Base-by-base conservation (phyloP, 768 basidiomycete genomes). In the Dentipellis sp. region DNA sequence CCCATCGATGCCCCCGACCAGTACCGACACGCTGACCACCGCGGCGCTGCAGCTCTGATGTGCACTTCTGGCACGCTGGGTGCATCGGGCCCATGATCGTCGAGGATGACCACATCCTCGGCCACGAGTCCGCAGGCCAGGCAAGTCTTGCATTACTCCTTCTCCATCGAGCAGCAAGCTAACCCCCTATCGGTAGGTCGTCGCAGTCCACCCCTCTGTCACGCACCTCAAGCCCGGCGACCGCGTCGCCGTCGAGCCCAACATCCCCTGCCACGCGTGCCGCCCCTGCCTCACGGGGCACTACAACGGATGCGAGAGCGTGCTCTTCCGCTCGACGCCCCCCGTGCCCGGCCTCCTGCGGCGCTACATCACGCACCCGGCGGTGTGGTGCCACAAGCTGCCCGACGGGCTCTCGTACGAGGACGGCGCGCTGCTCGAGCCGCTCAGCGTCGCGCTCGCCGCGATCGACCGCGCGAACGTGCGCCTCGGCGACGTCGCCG, bases 41-140 rank as follows among this genome's bases (percentile, higher is more conserved):
- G 10, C 34, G n/a, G 10, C 40, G 54, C 21, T 35, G 56, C 55
- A 85, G 84, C 74, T 84, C 82, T 49, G 84, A 86, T 57, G 81
- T 86, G 60, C 84, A 86, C 64, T 85, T 86, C 66, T 86, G 84
- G 84, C 75, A 83, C 59, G 82, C 85, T 66, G 84, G 84, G 6
- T 71, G 81, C 40, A 76, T 86, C 52, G 84, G 84, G 9, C 82
- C 81, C 0, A 86, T 85, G 84, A 71, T 86, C 21, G 83, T 85
- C 29, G 81, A 78, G 12, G 83, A 84, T 58, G 83, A 85, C 35
- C 60, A 62, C 34, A 55, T 62, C 51, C 62, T 60, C 46, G 84
- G 84, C 34, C 84, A 86, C 58, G 84, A 86, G 67, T 84, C 83
- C 54, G 84, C 84, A 36, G 84, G 84, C 21, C 80, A 84, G 65